phyloP scores from a whole-genome alignment of 2,329 filamentous ascomycete species.

The Cercospora sp. region DNA sequence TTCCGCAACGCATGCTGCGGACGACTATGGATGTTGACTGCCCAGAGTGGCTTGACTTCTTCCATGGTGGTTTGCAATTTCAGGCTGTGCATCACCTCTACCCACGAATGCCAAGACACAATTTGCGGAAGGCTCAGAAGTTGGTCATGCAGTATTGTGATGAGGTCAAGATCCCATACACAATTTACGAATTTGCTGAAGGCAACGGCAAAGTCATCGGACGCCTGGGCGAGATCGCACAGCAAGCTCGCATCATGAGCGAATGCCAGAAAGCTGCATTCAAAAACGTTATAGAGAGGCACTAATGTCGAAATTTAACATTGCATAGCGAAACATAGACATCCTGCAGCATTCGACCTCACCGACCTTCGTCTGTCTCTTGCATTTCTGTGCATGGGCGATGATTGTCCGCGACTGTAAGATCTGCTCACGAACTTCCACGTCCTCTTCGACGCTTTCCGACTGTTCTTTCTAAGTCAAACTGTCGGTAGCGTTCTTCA shows the following conservation, averaged over 20 bases:
- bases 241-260: slow-evolving; percentile 61
- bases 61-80: slow-evolving; percentile 72
- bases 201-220: slow-evolving; percentile 61
- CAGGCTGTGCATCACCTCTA: slow-evolving; percentile 71
- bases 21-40: slow-evolving; percentile 76
- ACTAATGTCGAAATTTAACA: slow-evolving; percentile 17
- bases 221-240: slow-evolving; percentile 58
- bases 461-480: too few species aligned
- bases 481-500: too few species aligned
- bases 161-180: slow-evolving; percentile 64
- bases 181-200: slow-evolving; percentile 61
- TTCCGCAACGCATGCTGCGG: slow-evolving; percentile 67
- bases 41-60: slow-evolving; percentile 69
- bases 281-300: slow-evolving; percentile 33
- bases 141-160: slow-evolving; percentile 64
- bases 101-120: slow-evolving; percentile 67
- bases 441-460: too few species aligned
- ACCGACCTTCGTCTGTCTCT: too few species aligned
- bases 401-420: too few species aligned
- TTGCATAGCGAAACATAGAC: neutral
- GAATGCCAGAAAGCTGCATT: slow-evolving; percentile 52
- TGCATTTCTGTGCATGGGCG: too few species aligned
- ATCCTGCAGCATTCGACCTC: neutral
- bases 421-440: too few species aligned
- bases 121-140: slow-evolving; percentile 61